Base-by-base conservation (phyloP, 306 rosid species). In the Prunus padus region DNA sequence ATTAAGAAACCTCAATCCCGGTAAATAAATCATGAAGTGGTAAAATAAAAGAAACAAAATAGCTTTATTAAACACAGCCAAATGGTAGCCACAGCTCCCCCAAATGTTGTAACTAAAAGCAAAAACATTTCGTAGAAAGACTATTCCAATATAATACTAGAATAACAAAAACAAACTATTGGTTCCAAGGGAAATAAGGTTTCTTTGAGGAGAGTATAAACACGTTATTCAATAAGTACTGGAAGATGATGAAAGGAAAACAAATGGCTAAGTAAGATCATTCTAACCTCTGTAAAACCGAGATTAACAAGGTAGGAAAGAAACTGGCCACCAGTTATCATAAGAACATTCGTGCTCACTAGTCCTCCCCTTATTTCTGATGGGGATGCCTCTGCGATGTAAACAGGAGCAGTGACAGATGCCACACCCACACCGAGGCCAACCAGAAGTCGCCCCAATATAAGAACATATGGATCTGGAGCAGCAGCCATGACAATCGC, bases 331-430 rank as follows among this genome's bases (percentile, higher is more conserved):
- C 86, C 89, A 26, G 98, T 89, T 2, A 93, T 93, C 96, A 93
- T 89, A 66, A 91, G 93, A 33, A 85, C 87, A 79, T 93, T 93
- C 14, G 90, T 88, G 87, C 93, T 83, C 3, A 93, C 98, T 70
- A 91, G 81, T 2, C 84, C 87, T 63, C 97, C 97, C 70, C 98
- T 88, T 20, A 93, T 93, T 81, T 93, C 98, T 1, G 97, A 93
- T 4, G 98, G 98, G 0, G 98, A 88, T 69, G 96, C 91, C 79
- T 93, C 98, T 1, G 98, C 97, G 51, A 93, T 93, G 69, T 93
- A 93, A 2, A 93, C 88, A 20, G 98, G 98, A 69, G 98, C 97
- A 6, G 97, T 93, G 13, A 91, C 97, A 78, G 97, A 91, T 12
- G 96, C 96, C 55, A 86, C 45, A 1, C 97, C 98, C 1, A 93